phyloP scores from a whole-genome alignment of 164 flowering plant species.

The Protea cynaroides region DNA sequence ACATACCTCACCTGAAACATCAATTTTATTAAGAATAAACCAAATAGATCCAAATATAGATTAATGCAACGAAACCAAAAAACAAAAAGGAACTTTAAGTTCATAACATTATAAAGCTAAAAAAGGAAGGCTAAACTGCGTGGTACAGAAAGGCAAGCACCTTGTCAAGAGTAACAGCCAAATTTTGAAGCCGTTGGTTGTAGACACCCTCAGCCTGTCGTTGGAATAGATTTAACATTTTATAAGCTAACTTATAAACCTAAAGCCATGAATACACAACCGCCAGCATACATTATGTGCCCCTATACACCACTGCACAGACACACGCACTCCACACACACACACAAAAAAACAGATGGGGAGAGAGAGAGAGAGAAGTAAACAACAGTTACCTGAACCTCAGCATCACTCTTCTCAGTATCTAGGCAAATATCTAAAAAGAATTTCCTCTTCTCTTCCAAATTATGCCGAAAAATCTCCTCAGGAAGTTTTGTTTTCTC shows the following conservation, averaged over 20 bases:
- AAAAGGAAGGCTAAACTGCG: not conserved
- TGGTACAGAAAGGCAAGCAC: constrained; percentile 21
- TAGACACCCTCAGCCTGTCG: constrained; percentile 97
- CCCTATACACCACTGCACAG: too few relatives aligned
- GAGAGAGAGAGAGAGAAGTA: constrained; percentile 5
- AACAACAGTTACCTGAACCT: constrained; percentile 68
- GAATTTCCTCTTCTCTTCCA: constrained; percentile 90
- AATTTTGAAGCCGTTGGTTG: constrained; percentile 95
- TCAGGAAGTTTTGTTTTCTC: constrained; percentile 92
- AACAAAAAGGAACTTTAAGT: not conserved
- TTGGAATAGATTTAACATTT: constrained; percentile 7
- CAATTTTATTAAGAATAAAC: constrained; percentile 9
- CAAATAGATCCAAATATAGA: not conserved
- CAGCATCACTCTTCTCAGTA: constrained; percentile 90
- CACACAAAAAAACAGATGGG: not conserved
- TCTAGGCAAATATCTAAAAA: constrained; percentile 68
- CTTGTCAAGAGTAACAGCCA: constrained; percentile 97
- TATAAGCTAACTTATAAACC: not conserved
- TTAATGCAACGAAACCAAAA: not conserved
- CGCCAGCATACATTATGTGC: not conserved
- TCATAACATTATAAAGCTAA: not conserved
- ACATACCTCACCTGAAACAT: constrained; percentile 84
- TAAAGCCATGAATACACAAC: not conserved
- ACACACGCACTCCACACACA: not conserved
- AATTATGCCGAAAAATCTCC: constrained; percentile 75